Evolutionary conservation across 164 flowering plant genomes (phyloP).

Genomic region (Vitis amurensis): DNA sequence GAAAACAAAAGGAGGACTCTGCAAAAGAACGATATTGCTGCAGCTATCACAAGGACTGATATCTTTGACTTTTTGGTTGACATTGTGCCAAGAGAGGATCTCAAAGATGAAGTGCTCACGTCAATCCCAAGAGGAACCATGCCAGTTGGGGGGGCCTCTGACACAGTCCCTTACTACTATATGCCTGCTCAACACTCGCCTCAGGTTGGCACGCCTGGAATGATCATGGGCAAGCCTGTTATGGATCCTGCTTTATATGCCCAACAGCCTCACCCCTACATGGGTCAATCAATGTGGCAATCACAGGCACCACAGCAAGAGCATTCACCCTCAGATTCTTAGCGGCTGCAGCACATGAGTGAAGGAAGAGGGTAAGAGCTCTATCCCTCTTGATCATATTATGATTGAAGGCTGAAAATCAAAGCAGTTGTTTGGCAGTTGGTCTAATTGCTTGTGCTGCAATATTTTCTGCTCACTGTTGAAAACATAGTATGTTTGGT

Average conservation of each 20-base stretch:
- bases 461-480: background rate
- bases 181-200: constrained; percentile 36
- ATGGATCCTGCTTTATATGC: constrained; percentile 41
- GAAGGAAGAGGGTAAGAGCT: background rate
- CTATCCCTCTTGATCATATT: background rate
- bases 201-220: constrained; percentile 41
- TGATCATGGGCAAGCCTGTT: constrained; percentile 42
- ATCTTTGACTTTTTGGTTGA: constrained; percentile 59
- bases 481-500: background rate
- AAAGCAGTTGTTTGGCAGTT: background rate
- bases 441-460: background rate
- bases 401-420: background rate
- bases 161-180: constrained; percentile 38
- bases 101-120: constrained; percentile 45
- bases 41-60: constrained; percentile 53
- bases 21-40: constrained; percentile 57
- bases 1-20: constrained; percentile 61
- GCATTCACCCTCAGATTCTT: constrained; percentile 41
- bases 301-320: constrained; percentile 36
- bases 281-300: constrained; percentile 43
- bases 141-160: constrained; percentile 35
- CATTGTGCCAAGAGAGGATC: constrained; percentile 57
- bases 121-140: constrained; percentile 41
- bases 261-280: constrained; percentile 38
- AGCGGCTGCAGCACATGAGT: constrained; percentile 6